Conservation (phyloP, 208 protist species). For the Acanthamoeba culbertsoni region DNA sequence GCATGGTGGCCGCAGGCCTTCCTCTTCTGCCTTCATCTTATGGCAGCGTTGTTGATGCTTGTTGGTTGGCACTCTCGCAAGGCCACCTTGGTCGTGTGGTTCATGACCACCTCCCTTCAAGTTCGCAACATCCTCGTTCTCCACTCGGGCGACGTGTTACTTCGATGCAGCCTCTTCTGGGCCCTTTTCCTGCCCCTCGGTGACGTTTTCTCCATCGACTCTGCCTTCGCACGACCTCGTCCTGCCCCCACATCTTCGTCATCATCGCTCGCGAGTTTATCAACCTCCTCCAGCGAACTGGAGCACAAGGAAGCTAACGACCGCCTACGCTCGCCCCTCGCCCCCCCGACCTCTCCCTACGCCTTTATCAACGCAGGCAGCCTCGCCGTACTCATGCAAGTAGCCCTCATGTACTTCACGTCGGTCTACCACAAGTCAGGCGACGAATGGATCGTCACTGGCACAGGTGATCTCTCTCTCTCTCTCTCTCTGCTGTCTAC, state of each 20-base stretch:
- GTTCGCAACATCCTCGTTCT: conserved; percentile 10
- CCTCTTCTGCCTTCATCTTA: neutral
- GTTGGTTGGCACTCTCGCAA: neutral
- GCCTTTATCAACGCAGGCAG: neutral
- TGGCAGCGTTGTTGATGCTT: neutral
- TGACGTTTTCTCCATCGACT: neutral
- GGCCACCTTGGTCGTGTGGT: neutral
- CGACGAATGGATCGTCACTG: neutral
- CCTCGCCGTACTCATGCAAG: neutral
- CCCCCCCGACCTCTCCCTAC: neutral
- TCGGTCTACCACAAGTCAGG: conserved; percentile 56
- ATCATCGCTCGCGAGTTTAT: too few relatives aligned
- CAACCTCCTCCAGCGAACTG: too few relatives aligned
- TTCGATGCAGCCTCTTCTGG: neutral
- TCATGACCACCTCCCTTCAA: conserved; percentile 32
- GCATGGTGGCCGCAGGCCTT: neutral
- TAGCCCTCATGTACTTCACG: conserved; percentile 55
- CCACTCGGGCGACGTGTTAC: conserved; percentile 38
- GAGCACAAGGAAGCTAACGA: neutral
- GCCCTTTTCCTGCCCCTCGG: conserved; percentile 48
- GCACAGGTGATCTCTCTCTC: neutral
- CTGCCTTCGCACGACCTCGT: neutral
- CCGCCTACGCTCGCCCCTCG: neutral
- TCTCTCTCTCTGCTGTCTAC: neutral
- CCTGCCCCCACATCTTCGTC: neutral